Conservation (phyloP, 257 asterid genomes). For the Forsythia viridissima region DNA sequence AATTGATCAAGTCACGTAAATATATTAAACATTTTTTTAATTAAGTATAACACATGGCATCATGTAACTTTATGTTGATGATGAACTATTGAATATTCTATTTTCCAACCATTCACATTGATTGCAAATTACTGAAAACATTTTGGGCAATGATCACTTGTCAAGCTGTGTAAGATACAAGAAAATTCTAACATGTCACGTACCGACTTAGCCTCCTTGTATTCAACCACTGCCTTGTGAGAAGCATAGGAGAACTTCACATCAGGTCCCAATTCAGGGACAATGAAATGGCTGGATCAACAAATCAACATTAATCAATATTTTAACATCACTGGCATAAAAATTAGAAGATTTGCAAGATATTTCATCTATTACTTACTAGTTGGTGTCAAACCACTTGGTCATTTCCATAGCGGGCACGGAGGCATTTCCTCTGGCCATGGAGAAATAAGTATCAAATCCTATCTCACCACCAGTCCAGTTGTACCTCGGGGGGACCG, state of each 20-base stretch:
- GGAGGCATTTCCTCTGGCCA: slow-evolving; percentile 99
- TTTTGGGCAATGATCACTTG: neutral
- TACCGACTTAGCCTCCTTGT: slow-evolving; percentile 43
- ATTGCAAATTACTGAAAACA: neutral
- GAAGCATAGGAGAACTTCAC: slow-evolving; percentile 36
- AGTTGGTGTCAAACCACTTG: slow-evolving; percentile 99
- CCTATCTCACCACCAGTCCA: slow-evolving; percentile 94
- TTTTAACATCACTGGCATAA: slow-evolving; percentile 8
- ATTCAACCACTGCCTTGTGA: slow-evolving; percentile 39
- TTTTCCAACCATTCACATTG: neutral
- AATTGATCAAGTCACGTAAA: slow-evolving; percentile 17
- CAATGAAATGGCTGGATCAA: slow-evolving; percentile 66
- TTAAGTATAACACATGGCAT: neutral
- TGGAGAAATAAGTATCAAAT: slow-evolving; percentile 82
- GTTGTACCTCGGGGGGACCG: slow-evolving; percentile 85
- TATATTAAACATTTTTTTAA: neutral
- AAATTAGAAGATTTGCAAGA: neutral
- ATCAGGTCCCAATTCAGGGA: slow-evolving; percentile 41
- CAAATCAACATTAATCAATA: slow-evolving; percentile 4
- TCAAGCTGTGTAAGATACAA: neutral
- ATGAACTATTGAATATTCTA: neutral
- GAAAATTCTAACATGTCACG: neutral
- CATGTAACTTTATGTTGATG: neutral
- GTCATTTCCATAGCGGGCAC: slow-evolving; percentile 99
- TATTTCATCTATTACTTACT: slow-evolving; percentile 58